Evolutionary conservation across 805 yeast species (phyloP).

Genomic region (Candida suzukii): DNA sequence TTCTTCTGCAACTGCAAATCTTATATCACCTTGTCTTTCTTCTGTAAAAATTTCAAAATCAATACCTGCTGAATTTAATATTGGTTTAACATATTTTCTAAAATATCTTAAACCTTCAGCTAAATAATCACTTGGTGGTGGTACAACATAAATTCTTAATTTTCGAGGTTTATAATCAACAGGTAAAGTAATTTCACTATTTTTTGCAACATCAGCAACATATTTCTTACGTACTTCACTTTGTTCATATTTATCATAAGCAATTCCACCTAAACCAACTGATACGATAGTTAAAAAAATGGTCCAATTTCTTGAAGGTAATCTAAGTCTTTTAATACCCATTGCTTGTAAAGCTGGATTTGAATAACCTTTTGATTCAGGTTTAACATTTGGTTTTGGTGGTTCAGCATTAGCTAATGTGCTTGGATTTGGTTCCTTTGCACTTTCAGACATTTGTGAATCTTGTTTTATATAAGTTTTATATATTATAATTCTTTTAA

Average conservation of each 20-base stretch:
- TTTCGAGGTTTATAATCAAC: slow-evolving; percentile 60
- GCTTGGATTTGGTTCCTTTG: too few species aligned
- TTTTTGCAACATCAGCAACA: slow-evolving; percentile 38
- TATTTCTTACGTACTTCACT: slow-evolving; percentile 55
- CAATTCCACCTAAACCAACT: slow-evolving; percentile 62
- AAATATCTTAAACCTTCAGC: slow-evolving; percentile 69
- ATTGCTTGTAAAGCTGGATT: slow-evolving; percentile 80
- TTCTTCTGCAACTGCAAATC: slow-evolving; percentile 74
- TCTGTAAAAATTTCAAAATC: slow-evolving; percentile 77
- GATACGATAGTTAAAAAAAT: slow-evolving; percentile 75
- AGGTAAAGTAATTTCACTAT: slow-evolving; percentile 35
- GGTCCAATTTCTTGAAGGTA: slow-evolving; percentile 92
- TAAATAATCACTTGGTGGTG: slow-evolving; percentile 92
- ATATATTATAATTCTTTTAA: too few species aligned
- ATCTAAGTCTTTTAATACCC: slow-evolving; percentile 71
- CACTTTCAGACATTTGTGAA: not conserved
- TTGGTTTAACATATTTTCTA: slow-evolving; percentile 77
- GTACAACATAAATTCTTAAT: slow-evolving; percentile 78
- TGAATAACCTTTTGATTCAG: slow-evolving; percentile 31
- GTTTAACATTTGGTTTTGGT: not conserved
- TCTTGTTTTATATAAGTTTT: too few species aligned
- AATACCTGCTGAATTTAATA: slow-evolving; percentile 73
- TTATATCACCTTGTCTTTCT: slow-evolving; percentile 82
- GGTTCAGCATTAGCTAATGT: not conserved
- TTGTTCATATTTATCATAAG: slow-evolving; percentile 75